Conservation (phyloP, 2,329 filamentous ascomycete species). For the Botrytis squamosa region DNA sequence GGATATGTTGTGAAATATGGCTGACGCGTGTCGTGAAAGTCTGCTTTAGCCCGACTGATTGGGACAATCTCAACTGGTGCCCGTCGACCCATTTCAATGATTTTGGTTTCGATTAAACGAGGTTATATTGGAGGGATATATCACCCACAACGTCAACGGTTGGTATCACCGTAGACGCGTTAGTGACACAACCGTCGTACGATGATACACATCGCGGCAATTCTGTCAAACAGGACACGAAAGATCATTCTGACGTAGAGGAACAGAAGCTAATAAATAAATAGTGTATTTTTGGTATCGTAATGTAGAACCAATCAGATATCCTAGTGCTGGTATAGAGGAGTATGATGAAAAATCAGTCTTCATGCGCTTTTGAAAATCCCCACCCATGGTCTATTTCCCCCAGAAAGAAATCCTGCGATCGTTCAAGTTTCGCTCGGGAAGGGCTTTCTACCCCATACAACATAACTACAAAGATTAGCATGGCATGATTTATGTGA, state of each 20-base stretch:
- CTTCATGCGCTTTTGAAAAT: background rate
- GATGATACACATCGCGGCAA: conserved; percentile 9
- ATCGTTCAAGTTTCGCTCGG: background rate
- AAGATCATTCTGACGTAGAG: background rate
- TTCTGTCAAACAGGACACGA: conserved; percentile 4
- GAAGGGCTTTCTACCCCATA: conserved; percentile 7
- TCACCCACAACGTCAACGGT: background rate
- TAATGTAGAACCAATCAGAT: background rate
- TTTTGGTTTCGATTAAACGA: background rate
- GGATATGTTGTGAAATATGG: too few species aligned
- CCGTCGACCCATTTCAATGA: background rate
- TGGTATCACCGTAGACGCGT: background rate
- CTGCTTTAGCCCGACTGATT: background rate
- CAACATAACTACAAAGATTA: conserved; percentile 9
- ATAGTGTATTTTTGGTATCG: background rate
- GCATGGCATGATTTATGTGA: background rate
- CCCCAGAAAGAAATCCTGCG: background rate
- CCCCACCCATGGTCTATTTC: background rate
- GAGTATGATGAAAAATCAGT: background rate
- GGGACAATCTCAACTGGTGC: background rate
- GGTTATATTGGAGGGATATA: background rate
- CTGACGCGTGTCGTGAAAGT: background rate
- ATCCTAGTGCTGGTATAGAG: background rate
- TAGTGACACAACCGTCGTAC: background rate
- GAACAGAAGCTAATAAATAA: background rate